A percentile compares a stretch with the other conserved stretches of the same genome.
Evolutionary conservation across 441 rosid genomes (phyloP).

Genomic region (Arabidopsis lyrata): DNA sequence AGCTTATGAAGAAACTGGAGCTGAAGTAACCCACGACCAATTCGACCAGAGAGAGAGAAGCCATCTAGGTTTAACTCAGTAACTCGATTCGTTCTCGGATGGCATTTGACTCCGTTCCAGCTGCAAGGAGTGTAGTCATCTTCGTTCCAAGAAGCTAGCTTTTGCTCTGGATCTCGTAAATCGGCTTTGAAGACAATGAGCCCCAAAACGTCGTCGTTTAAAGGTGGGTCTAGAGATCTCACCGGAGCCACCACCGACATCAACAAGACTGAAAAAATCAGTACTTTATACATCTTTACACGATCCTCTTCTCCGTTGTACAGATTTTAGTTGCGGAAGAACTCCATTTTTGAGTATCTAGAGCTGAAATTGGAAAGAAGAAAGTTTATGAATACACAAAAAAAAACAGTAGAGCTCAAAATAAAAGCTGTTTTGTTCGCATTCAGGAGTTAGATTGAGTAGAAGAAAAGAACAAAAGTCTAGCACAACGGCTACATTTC

Average conservation of each 20-base stretch:
- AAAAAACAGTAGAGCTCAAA: no score
- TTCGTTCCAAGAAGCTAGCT: slow-evolving; percentile 73
- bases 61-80: slow-evolving; percentile 67
- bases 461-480: no score
- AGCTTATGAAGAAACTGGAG: slow-evolving; percentile 73
- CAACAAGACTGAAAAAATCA: slow-evolving; percentile 46
- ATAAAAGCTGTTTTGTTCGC: no score
- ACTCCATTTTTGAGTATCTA: slow-evolving; percentile 15
- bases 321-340: slow-evolving; percentile 37
- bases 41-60: slow-evolving; percentile 66
- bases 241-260: slow-evolving; percentile 48
- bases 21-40: slow-evolving; percentile 77
- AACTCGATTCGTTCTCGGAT: slow-evolving; percentile 70
- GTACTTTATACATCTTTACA: slow-evolving; percentile 33
- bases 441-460: no score
- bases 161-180: slow-evolving; percentile 62
- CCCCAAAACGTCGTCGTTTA: slow-evolving; percentile 93
- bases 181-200: slow-evolving; percentile 81
- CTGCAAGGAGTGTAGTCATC: slow-evolving; percentile 68
- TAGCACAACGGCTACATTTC: no score
- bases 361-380: no score
- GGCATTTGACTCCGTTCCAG: slow-evolving; percentile 70
- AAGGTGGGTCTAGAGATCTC: slow-evolving; percentile 77
- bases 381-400: no score
- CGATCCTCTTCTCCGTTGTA: slow-evolving; percentile 30